Evolutionary conservation across 495 filamentous ascomycete species (phyloP).

Genomic region (Massariosphaeria phaeospora): DNA sequence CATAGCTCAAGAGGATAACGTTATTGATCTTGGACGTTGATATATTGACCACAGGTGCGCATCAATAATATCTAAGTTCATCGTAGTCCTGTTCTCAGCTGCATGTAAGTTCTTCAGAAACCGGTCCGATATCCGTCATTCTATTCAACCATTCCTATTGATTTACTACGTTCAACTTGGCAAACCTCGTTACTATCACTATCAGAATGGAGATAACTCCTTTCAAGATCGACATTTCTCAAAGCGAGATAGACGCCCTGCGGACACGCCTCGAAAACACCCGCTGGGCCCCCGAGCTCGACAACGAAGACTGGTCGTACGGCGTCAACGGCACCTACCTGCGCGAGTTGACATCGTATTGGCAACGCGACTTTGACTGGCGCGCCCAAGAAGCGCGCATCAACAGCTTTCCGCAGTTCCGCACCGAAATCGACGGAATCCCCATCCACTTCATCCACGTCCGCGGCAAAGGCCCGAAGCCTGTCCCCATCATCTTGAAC

Average conservation of each 20-base stretch:
- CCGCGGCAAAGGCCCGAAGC: neutral
- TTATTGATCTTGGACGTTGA: too few species aligned
- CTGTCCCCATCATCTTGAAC: neutral
- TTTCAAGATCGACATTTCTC: neutral
- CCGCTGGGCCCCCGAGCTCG: neutral
- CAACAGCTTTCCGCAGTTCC: conserved; percentile 2
- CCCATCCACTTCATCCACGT: neutral
- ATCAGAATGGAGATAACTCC: neutral
- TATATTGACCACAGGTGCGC: too few species aligned
- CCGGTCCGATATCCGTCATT: too few species aligned
- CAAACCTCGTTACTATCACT: too few species aligned
- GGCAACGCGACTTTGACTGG: neutral
- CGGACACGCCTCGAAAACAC: neutral
- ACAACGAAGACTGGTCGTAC: neutral
- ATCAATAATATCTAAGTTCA: too few species aligned
- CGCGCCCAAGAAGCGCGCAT: neutral
- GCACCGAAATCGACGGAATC: neutral
- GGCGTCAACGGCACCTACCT: conserved; percentile 3
- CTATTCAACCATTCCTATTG: too few species aligned
- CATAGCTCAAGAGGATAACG: too few species aligned
- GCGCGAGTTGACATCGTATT: neutral
- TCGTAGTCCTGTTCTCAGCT: too few species aligned
- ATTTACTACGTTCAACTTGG: too few species aligned
- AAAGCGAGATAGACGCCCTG: conserved; percentile 1
- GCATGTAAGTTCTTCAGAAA: too few species aligned